These are phyloP conservation scores for Prunella vulgaris DNA, from an alignment of 257 asterid genomes.

Conservation along the genomic window DNA sequence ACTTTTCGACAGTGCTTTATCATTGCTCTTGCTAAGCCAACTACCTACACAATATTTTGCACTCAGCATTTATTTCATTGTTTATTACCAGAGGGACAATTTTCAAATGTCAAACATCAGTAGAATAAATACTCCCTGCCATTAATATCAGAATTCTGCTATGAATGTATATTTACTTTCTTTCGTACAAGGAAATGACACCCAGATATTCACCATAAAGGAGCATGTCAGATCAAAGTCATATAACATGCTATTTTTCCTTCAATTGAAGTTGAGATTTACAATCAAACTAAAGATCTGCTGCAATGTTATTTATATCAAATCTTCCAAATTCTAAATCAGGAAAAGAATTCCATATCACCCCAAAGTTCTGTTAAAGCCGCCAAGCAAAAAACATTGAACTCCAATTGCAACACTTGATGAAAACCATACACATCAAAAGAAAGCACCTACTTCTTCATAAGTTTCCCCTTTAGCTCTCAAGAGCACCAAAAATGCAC, in stretches of 20 bases:
- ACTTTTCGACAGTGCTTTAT: slow-evolving; percentile 64
- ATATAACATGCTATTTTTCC: neutral
- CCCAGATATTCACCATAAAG: no score
- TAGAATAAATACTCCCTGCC: slow-evolving; percentile 11
- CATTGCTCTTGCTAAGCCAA: slow-evolving; percentile 95
- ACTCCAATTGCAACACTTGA: neutral
- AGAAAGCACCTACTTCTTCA: slow-evolving; percentile 60
- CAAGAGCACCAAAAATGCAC: slow-evolving; percentile 93
- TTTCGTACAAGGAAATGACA: slow-evolving; percentile 10
- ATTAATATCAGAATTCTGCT: neutral
- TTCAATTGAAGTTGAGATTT: neutral
- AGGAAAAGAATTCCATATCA: neutral
- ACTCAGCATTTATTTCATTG: slow-evolving; percentile 28
- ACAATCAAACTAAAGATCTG: neutral
- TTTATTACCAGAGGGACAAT: neutral
- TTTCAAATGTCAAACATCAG: neutral
- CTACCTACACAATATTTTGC: slow-evolving; percentile 45
- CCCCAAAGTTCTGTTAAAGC: neutral
- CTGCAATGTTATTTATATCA: neutral
- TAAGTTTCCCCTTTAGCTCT: slow-evolving; percentile 96
- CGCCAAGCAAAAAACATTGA: neutral
- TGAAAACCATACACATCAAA: neutral
- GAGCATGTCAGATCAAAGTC: no score
- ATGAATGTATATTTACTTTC: no score
- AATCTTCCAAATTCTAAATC: neutral